A percentile compares a stretch with the other conserved stretches of the same genome.
Evolutionary conservation across 805 yeast genomes (phyloP).

Genomic region (Kurtzmaniella fragi): DNA sequence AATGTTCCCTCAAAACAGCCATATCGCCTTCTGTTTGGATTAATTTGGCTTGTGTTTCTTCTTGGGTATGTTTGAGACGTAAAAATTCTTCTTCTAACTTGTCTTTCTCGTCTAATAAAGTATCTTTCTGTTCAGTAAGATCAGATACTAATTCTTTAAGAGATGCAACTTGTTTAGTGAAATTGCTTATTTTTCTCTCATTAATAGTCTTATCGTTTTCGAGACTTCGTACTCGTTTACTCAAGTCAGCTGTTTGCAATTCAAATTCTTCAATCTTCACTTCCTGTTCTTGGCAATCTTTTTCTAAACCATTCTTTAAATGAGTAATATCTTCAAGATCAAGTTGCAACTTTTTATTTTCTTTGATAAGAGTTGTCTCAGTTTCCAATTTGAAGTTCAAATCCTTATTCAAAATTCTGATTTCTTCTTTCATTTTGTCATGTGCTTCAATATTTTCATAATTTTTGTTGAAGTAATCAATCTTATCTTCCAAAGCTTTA

Average conservation of each 20-base stretch:
- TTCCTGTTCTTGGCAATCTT: slow-evolving; percentile 30
- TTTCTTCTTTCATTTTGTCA: slow-evolving; percentile 46
- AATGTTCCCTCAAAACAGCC: slow-evolving; percentile 28
- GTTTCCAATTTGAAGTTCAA: slow-evolving; percentile 50
- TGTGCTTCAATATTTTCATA: slow-evolving; percentile 36
- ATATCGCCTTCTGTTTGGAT: slow-evolving; percentile 23
- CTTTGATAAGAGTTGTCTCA: slow-evolving; percentile 64
- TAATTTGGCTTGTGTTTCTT: slow-evolving; percentile 18
- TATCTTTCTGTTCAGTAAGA: slow-evolving; percentile 58
- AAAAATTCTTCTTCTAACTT: slow-evolving; percentile 25
- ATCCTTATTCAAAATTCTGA: slow-evolving; percentile 49
- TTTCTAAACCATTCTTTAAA: slow-evolving; percentile 21
- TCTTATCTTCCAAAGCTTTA: slow-evolving; percentile 50
- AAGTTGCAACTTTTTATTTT: slow-evolving; percentile 54
- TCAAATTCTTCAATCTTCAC: slow-evolving; percentile 39
- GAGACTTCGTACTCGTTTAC: slow-evolving; percentile 22
- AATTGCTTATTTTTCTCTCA: slow-evolving; percentile 32
- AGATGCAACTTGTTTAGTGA: slow-evolving; percentile 47
- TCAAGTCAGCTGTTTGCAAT: slow-evolving; percentile 18
- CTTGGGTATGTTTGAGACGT: slow-evolving; percentile 20
- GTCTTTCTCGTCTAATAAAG: slow-evolving; percentile 39
- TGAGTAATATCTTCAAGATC: slow-evolving; percentile 46
- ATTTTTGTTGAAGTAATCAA: slow-evolving; percentile 46
- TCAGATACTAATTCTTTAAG: slow-evolving; percentile 58
- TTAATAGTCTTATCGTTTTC: slow-evolving; percentile 30